These are phyloP conservation scores for Picea sitchensis DNA, from an alignment of 75 land plant species.

Conservation along the genomic window DNA sequence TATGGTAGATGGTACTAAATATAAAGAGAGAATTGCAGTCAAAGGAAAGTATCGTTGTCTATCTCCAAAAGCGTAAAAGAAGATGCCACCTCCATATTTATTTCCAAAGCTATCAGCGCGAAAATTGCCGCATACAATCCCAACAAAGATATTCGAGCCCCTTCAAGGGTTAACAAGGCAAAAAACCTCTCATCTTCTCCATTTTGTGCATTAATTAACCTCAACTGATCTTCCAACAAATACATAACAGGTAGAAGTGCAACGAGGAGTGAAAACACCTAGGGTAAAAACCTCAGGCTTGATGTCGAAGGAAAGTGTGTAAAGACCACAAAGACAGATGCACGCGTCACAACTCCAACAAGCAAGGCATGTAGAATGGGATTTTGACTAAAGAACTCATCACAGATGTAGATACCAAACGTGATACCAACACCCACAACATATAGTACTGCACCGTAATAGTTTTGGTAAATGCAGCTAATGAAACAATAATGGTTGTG, in stretches of 20 bases:
- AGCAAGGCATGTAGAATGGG: constrained; percentile 70
- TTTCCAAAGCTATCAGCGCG: too few relatives aligned
- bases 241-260: constrained; percentile 80
- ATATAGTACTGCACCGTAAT: constrained; percentile 86
- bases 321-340: too few relatives aligned
- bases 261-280: too few relatives aligned
- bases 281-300: too few relatives aligned
- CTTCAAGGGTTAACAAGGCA: too few relatives aligned
- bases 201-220: too few relatives aligned
- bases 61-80: constrained; percentile 91
- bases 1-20: constrained; percentile 60
- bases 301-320: too few relatives aligned
- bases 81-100: constrained; percentile 36
- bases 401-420: constrained; percentile 80
- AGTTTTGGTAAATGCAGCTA: constrained; percentile 77
- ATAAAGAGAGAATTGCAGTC: constrained; percentile 64
- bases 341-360: constrained; percentile 24
- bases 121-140: too few relatives aligned
- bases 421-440: constrained; percentile 79
- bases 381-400: constrained; percentile 78
- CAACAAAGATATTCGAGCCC: too few relatives aligned
- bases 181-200: too few relatives aligned
- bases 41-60: constrained; percentile 95
- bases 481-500: constrained; percentile 53
- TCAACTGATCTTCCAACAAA: constrained; percentile 75